Conservation (phyloP, 148 eudicot species). For the Persicaria tinctoria region DNA sequence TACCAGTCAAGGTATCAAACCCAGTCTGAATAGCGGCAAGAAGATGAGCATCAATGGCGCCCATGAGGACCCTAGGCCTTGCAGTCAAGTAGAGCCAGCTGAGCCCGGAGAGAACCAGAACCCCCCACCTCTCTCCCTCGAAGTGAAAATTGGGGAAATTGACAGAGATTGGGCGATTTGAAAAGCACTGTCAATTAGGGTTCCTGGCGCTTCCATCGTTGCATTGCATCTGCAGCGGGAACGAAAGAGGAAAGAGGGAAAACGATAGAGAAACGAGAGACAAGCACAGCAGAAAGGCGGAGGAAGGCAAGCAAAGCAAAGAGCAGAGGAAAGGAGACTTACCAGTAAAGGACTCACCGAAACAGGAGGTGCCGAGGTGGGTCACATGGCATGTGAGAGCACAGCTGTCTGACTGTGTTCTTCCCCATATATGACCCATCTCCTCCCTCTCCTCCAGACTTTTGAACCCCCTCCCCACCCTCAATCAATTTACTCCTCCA, state of each 20-base stretch:
- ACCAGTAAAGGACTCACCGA: too few relatives aligned
- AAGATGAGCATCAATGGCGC: constrained; percentile 78
- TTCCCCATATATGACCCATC: constrained; percentile 10
- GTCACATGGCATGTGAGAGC: constrained; percentile 9
- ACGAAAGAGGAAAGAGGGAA: too few relatives aligned
- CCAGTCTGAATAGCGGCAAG: constrained; percentile 74
- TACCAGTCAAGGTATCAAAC: constrained; percentile 57
- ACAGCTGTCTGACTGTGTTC: background rate
- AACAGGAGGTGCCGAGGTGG: background rate
- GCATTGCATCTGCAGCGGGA: too few relatives aligned
- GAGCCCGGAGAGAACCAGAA: constrained; percentile 49
- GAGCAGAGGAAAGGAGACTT: too few relatives aligned
- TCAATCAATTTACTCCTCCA: background rate
- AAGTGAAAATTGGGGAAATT: too few relatives aligned
- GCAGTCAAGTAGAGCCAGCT: constrained; percentile 85
- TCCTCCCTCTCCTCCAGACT: background rate
- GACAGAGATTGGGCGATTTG: too few relatives aligned
- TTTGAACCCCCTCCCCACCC: background rate
- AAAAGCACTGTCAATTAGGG: too few relatives aligned
- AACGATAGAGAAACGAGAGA: too few relatives aligned
- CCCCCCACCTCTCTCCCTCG: background rate
- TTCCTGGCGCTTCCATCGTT: too few relatives aligned
- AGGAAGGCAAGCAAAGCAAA: too few relatives aligned
- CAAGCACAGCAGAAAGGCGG: too few relatives aligned
- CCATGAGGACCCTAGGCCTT: constrained; percentile 79